Conservation (phyloP, 129 eudicot genomes). For the Pulicaria dysenterica region DNA sequence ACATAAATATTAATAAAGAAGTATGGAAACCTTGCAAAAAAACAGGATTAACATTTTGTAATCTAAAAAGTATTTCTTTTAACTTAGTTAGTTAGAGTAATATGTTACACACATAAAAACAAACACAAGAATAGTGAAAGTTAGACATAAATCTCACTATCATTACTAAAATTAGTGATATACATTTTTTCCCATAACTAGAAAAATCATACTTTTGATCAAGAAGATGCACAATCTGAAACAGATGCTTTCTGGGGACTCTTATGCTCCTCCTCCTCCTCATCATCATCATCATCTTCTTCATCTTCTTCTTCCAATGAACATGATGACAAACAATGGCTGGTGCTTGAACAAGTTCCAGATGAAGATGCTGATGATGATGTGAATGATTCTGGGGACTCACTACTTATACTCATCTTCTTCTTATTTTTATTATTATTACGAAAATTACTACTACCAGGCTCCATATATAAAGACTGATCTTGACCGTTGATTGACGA, state of each 20-base stretch:
- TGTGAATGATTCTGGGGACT: constrained; percentile 40
- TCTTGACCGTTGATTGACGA: constrained; percentile 37
- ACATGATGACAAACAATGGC: constrained; percentile 52
- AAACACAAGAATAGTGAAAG: constrained; percentile 5
- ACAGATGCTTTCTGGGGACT: constrained; percentile 32
- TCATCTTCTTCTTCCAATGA: constrained; percentile 45
- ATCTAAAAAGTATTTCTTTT: background rate
- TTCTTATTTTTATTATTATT: constrained; percentile 14
- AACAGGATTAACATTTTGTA: too few species aligned
- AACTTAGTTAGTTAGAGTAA: background rate
- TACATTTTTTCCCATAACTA: constrained; percentile 38
- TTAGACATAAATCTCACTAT: constrained; percentile 41
- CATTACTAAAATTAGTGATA: constrained; percentile 40
- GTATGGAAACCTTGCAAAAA: too few species aligned
- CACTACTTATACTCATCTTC: constrained; percentile 26
- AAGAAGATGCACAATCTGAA: constrained; percentile 34
- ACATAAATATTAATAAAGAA: too few species aligned
- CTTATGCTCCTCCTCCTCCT: constrained; percentile 32
- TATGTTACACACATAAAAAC: background rate
- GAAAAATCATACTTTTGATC: constrained; percentile 27
- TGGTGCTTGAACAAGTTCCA: constrained; percentile 42
- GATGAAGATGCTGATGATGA: constrained; percentile 61
- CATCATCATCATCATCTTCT: constrained; percentile 32
- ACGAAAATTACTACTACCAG: background rate
- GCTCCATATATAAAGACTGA: constrained; percentile 25